Evolutionary conservation across 805 yeast genomes (phyloP), one percentile per base, ranked within the genome.

Genomic region (Teunomyces aglyptinius): DNA sequence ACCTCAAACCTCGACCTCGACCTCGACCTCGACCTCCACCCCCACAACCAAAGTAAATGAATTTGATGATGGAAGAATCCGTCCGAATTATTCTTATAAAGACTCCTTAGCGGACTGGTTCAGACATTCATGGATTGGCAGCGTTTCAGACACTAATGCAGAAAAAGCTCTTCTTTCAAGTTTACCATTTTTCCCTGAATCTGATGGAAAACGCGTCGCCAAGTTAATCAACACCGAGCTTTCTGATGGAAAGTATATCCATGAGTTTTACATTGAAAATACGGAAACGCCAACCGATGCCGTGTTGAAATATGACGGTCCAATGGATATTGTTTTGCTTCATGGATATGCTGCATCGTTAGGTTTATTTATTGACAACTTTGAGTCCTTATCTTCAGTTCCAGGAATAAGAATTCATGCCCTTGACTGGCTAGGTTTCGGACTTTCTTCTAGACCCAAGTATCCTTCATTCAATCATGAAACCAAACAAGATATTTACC

Each of bases 261-360:
- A 91, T 66, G 98, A 92, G 65, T 82, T 90, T 49, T 76, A 70
- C 50, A 77, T 91, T 27, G 69, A 70, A 38, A 80, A 83, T 51
- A 73, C 54, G 8, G 71, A 67, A 39, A 43, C 52, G 13, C 78
- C 86, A 3, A 31, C 19, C 12, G 44, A 41, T 18, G 26, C 44
- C 2, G 33, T 28, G 11, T 18, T 31, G 15, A 39, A 26, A 18
- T 29, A 29, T 7, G 46, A 20, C 2, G 38, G 41, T 16, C 49
- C 49, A 3, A 67, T 64, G 46, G 87, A 83, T 63, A 64, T 90
- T 19, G 89, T 94, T 2, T 64, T 92, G 50, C 67, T 94, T 4
- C 99, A 92, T 64, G 99, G 99, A 0, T 90, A 89, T 60, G 97
- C 96, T 1, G 96, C 98, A 0, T 88, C 96, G 1, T 77, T 90